Evolutionary conservation across 1,139 yeast species (phyloP).

Genomic region (Pneumocystis jirovecii): DNA sequence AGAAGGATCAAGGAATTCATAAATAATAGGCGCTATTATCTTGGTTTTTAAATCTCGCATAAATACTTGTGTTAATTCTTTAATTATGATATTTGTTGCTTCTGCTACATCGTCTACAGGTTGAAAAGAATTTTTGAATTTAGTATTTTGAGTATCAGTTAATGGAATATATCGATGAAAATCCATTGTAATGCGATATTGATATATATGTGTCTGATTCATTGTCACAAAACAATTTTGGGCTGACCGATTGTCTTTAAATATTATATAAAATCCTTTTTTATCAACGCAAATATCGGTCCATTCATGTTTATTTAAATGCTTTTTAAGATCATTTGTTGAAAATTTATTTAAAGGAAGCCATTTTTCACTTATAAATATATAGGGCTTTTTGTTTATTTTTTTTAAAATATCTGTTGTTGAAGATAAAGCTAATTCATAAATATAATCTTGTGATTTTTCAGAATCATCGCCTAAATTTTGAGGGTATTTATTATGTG

Average conservation of each 20-base stretch:
- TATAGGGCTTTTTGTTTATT: slow-evolving; percentile 43
- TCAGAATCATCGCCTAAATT: neutral
- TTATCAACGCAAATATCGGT: slow-evolving; percentile 46
- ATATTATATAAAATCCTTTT: slow-evolving; percentile 57
- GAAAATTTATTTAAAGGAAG: slow-evolving; percentile 39
- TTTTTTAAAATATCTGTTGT: slow-evolving; percentile 1
- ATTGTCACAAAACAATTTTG: slow-evolving; percentile 49
- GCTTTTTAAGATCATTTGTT: slow-evolving; percentile 40
- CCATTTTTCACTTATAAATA: slow-evolving; percentile 40
- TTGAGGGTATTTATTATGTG: neutral
- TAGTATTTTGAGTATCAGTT: neutral
- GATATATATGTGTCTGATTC: slow-evolving; percentile 43
- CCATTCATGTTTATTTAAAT: slow-evolving; percentile 46
- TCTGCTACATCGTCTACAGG: slow-evolving; percentile 33
- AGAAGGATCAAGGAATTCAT: slow-evolving; percentile 42
- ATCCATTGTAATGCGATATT: slow-evolving; percentile 43
- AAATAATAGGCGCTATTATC: slow-evolving; percentile 54
- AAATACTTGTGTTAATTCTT: slow-evolving; percentile 50
- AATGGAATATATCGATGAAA: slow-evolving; percentile 21
- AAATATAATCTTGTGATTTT: neutral
- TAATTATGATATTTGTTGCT: slow-evolving; percentile 43
- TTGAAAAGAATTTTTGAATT: slow-evolving; percentile 18
- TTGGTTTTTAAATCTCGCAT: slow-evolving; percentile 64
- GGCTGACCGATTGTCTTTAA: slow-evolving; percentile 50
- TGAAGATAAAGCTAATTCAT: neutral